Conservation (phyloP, 2,329 filamentous ascomycete species). For the Periconia sp. region DNA sequence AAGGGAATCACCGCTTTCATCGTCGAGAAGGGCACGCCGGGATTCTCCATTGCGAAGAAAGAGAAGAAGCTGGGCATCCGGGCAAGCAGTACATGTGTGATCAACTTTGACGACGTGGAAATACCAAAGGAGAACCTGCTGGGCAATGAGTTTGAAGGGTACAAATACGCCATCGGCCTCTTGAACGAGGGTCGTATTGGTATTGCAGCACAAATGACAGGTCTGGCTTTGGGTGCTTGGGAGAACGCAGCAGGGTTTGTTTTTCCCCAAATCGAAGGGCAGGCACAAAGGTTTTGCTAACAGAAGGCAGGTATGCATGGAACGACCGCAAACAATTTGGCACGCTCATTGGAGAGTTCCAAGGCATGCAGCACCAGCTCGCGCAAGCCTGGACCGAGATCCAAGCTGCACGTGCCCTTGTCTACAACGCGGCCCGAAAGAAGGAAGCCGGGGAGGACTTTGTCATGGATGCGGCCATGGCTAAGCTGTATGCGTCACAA, state of each 20-base stretch:
- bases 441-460: constrained; percentile 98
- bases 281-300: constrained; percentile 6
- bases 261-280: neutral
- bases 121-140: constrained; percentile 86
- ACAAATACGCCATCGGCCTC: constrained; percentile 95
- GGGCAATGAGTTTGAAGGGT: constrained; percentile 85
- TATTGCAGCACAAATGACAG: constrained; percentile 98
- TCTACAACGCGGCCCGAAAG: constrained; percentile 95
- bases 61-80: constrained; percentile 99
- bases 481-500: constrained; percentile 92
- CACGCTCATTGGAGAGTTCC: constrained; percentile 90
- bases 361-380: constrained; percentile 99
- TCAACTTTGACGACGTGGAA: constrained; percentile 96
- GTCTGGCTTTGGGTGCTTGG: constrained; percentile 88
- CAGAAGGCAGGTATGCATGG: constrained; percentile 74
- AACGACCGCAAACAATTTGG: constrained; percentile 98
- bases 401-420: constrained; percentile 82
- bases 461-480: constrained; percentile 95
- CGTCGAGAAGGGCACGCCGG: constrained; percentile 84
- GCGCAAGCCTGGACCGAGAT: constrained; percentile 96
- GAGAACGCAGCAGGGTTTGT: constrained; percentile 82
- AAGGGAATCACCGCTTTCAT: constrained; percentile 96
- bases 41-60: constrained; percentile 97
- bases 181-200: constrained; percentile 97
- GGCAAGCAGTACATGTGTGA: constrained; percentile 92